Percentiles rank a stretch among this genome's conserved stretches.
These are phyloP conservation scores for Apiotrichum gracile DNA, from an alignment of 1,284 basidiomycete species.

Conservation along the genomic window DNA sequence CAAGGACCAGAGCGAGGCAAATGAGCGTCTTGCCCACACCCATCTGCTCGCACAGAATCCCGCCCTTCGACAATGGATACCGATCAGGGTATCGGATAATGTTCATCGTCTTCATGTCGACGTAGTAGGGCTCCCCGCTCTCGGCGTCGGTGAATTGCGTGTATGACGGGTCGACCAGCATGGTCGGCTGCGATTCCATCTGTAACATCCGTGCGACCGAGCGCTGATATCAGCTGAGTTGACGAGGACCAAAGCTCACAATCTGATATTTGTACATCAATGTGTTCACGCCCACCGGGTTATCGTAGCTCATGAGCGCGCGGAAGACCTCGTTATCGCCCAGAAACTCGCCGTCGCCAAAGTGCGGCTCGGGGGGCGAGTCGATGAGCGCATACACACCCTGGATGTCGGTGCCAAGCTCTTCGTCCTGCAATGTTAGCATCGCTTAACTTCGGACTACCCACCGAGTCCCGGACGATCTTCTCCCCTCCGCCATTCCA, in stretches of 20 bases:
- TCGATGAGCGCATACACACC: slow-evolving; percentile 31
- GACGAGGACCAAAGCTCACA: slow-evolving; percentile 15
- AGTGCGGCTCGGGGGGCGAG: slow-evolving; percentile 21
- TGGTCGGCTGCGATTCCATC: slow-evolving; percentile 35
- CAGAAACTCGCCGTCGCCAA: slow-evolving; percentile 7
- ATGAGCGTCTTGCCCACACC: slow-evolving; percentile 48
- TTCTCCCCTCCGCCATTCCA: neutral
- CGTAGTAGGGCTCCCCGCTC: slow-evolving; percentile 19
- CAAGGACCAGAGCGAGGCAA: slow-evolving; percentile 42
- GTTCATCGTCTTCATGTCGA: slow-evolving; percentile 32
- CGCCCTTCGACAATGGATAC: slow-evolving; percentile 37
- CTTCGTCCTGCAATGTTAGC: neutral
- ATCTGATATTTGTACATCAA: slow-evolving; percentile 37
- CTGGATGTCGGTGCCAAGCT: slow-evolving; percentile 17
- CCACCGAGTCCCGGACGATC: slow-evolving; percentile 1
- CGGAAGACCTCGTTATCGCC: slow-evolving; percentile 24
- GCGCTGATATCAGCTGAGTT: slow-evolving; percentile 22
- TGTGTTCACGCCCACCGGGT: slow-evolving; percentile 29
- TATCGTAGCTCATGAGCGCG: slow-evolving; percentile 21
- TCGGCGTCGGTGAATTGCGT: slow-evolving; percentile 25
- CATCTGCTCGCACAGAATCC: slow-evolving; percentile 49
- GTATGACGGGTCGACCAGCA: slow-evolving; percentile 30
- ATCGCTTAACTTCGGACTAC: neutral
- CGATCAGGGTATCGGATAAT: slow-evolving; percentile 28
- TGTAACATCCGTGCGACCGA: slow-evolving; percentile 33